These are phyloP conservation scores for Saksenaea vasiformis DNA, from an alignment of 371 early-diverging fungal genomes.

Conservation along the genomic window DNA sequence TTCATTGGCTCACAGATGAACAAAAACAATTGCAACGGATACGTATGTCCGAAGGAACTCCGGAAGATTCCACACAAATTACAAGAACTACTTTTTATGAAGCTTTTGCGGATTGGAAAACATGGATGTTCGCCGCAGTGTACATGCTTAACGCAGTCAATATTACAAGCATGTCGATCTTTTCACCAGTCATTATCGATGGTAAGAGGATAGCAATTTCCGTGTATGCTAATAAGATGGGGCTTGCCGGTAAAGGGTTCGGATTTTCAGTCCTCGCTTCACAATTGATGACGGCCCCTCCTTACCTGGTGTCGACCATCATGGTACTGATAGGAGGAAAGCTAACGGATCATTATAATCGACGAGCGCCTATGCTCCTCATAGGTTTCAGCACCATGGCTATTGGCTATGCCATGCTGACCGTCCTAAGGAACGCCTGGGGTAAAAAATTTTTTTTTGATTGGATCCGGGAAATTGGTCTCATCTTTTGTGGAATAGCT, in stretches of 20 bases:
- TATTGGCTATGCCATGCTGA: slow-evolving; percentile 20
- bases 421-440: slow-evolving; percentile 23
- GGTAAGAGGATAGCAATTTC: slow-evolving; percentile 7
- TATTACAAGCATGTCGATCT: slow-evolving; percentile 21
- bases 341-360: slow-evolving; percentile 23
- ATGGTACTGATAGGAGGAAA: slow-evolving; percentile 28
- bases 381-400: slow-evolving; percentile 25
- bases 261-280: slow-evolving; percentile 25
- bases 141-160: slow-evolving; percentile 23
- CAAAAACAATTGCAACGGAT: slow-evolving; percentile 20
- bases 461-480: background rate
- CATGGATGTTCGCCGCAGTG: slow-evolving; percentile 24
- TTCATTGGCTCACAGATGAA: slow-evolving; percentile 4
- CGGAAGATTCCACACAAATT: background rate
- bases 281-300: slow-evolving; percentile 36
- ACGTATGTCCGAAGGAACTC: slow-evolving; percentile 6
- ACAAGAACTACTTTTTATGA: background rate
- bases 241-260: slow-evolving; percentile 16
- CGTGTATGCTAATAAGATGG: no score
- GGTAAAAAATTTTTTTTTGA: slow-evolving; percentile 14
- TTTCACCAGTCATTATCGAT: slow-evolving; percentile 27
- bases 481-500: slow-evolving; percentile 18
- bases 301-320: slow-evolving; percentile 20
- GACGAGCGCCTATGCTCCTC: slow-evolving; percentile 21
- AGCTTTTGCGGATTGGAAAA: slow-evolving; percentile 25